phyloP scores from a whole-genome alignment of 176 grass and related monocot species.

The Chloris gayana region DNA sequence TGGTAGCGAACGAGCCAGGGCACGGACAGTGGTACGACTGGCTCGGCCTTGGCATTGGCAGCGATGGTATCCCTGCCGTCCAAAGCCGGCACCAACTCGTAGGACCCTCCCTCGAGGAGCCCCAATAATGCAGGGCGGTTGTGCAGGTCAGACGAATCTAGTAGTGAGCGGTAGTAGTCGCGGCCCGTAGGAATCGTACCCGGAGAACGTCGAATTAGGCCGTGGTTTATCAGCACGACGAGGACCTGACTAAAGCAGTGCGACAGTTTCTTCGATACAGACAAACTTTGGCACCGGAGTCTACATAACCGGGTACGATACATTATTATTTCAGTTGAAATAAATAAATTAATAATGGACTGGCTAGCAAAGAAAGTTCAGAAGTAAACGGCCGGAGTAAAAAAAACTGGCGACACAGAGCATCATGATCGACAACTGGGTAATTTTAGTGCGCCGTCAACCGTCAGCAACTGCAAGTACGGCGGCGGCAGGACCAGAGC shows the following conservation, averaged over 20 bases:
- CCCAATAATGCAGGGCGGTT: conserved; percentile 25
- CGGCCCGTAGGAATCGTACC: background rate
- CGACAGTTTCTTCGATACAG: background rate
- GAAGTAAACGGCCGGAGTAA: background rate
- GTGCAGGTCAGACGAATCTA: conserved; percentile 20
- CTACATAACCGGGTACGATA: too few relatives aligned
- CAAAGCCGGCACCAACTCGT: conserved; percentile 30
- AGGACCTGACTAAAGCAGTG: conserved; percentile 15
- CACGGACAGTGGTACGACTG: too few relatives aligned
- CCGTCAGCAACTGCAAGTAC: conserved; percentile 27
- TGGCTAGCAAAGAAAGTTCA: background rate
- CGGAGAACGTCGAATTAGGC: conserved; percentile 19
- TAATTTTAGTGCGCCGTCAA: conserved; percentile 33
- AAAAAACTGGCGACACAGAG: background rate
- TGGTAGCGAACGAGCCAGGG: background rate
- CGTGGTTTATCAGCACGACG: conserved; percentile 18
- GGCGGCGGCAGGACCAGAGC: too few relatives aligned
- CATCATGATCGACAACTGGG: background rate
- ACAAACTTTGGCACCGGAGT: background rate
- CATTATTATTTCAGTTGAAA: too few relatives aligned
- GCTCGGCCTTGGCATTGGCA: conserved; percentile 20
- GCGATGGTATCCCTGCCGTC: background rate
- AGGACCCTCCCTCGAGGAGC: conserved; percentile 5
- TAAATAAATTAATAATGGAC: too few relatives aligned
- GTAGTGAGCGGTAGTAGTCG: background rate